A percentile compares a stretch with the other conserved stretches of the same genome.
Evolutionary conservation across 495 filamentous ascomycete genomes (phyloP).

Genomic region (Bombardia bombarda): DNA sequence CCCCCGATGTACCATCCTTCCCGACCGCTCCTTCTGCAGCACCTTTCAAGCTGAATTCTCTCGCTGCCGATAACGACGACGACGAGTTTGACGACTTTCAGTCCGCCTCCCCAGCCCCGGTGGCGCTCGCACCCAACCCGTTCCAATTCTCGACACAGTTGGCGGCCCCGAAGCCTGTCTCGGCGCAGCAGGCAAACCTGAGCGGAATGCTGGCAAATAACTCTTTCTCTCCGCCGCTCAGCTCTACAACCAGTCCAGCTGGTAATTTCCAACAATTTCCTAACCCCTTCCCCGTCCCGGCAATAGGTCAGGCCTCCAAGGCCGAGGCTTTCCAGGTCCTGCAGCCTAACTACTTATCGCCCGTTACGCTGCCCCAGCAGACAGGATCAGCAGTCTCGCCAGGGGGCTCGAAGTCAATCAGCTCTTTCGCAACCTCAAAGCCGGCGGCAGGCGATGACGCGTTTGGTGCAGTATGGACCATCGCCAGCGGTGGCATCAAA

Average conservation of each 20-base stretch:
- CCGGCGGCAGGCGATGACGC: conserved; percentile 60
- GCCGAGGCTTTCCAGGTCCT: conserved; percentile 67
- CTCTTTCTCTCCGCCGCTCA: conserved; percentile 66
- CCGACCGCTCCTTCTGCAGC: conserved; percentile 40
- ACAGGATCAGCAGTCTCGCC: conserved; percentile 18
- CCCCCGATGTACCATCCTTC: conserved; percentile 38
- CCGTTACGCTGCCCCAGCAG: conserved; percentile 44
- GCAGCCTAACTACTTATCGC: conserved; percentile 91
- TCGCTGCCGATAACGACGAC: conserved; percentile 53
- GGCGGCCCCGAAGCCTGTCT: conserved; percentile 74
- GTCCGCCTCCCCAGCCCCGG: conserved; percentile 63
- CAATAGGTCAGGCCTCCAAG: conserved; percentile 43
- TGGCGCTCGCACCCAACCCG: conserved; percentile 51
- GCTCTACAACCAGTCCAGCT: conserved; percentile 45
- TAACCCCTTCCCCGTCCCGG: conserved; percentile 35
- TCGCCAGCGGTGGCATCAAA: conserved; percentile 69
- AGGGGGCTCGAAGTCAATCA: conserved; percentile 12
- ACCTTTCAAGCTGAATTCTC: conserved; percentile 48
- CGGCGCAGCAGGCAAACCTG: conserved; percentile 70
- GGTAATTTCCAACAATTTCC: conserved; percentile 48
- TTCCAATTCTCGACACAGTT: no score
- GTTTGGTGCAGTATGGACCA: conserved; percentile 79
- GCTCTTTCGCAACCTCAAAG: conserved; percentile 41
- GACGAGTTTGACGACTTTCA: conserved; percentile 99
- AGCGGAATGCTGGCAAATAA: conserved; percentile 71